Percentiles rank a stretch among this genome's conserved stretches.
Evolutionary conservation across 768 basidiomycete genomes (phyloP).

Genomic region (Serendipita sp.): DNA sequence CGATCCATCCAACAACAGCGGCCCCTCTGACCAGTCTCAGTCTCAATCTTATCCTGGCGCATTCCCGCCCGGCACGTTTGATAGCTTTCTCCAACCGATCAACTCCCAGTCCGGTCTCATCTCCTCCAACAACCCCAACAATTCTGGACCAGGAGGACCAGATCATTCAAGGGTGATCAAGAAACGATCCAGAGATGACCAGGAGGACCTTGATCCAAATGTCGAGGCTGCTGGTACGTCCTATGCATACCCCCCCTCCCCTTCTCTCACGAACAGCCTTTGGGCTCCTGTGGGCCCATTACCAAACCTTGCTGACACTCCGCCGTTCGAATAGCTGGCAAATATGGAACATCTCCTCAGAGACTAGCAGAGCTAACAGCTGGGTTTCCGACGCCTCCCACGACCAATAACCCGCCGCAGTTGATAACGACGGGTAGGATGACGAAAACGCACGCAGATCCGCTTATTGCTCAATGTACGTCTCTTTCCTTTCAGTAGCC

Average conservation of each 20-base stretch:
- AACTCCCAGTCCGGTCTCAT: background rate
- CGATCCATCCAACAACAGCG: background rate
- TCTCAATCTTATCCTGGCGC: background rate
- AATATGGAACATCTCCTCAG: background rate
- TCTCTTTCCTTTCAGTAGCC: background rate
- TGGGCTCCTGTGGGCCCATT: no score
- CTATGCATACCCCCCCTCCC: background rate
- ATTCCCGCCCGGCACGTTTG: background rate
- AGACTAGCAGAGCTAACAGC: background rate
- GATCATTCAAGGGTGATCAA: background rate
- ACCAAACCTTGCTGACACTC: background rate
- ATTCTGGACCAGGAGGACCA: background rate
- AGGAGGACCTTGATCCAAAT: background rate
- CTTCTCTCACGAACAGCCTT: no score
- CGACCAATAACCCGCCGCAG: background rate
- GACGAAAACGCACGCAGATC: constrained; percentile 5
- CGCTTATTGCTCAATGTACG: constrained; percentile 1
- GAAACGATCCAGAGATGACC: background rate
- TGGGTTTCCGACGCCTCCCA: background rate
- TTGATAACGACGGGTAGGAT: background rate
- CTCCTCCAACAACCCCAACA: background rate
- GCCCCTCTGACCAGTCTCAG: background rate
- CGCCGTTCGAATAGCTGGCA: background rate
- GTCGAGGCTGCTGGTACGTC: background rate
- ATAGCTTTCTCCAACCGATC: background rate